Evolutionary conservation across 257 asterid species (phyloP), one percentile per base, ranked within the genome.

Genomic region (Thymus mandschuricus): DNA sequence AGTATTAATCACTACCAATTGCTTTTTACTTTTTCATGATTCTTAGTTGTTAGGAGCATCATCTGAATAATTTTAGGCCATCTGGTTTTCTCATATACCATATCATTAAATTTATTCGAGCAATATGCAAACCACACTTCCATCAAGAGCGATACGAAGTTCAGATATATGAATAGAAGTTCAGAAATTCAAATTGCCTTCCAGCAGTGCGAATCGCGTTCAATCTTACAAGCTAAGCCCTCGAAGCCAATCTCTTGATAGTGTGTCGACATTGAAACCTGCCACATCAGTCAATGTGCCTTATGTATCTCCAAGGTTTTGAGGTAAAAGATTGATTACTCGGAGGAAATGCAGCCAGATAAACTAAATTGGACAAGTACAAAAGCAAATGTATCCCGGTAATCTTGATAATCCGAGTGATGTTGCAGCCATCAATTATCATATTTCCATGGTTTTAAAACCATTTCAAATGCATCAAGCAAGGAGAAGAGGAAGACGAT

Each of bases 261-360:
- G 80, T 75, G 75, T 94, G 95, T 75, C 89, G 88, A 75, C 99
- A 91, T 51, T 87, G 96, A 74, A 91, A 94, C 98, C 98, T 92
- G 75, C 60, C 70, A 75, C 9, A 30, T 11, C 43, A 68, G 33
- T 57, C 41, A 75, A 72, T 72, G 71, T 50, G 1, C 31, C 41
- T 38, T 48, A 29, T 31, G 34, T 35, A 30, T 10, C 50, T 60
- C 40, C 40, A 58, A 33, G 34, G 38, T n/a, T 48, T 29, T 54
- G 31, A 30, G 41, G 44, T 1, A 2, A 55, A 74, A 6, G 54
- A 56, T 34, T 50, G 64, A 43, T 52, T 52, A 21, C 45, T 1
- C 6, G n/a, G 63, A 35, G 40, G 46, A 56, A 38, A 10, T 31
- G 58, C 33, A 54, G 15, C 41, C 7, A 10, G 13, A 31, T 10